Evolutionary conservation across 2,329 filamentous ascomycete species (phyloP), one percentile per base, ranked within the genome.

Genomic region (Phoma sp.): DNA sequence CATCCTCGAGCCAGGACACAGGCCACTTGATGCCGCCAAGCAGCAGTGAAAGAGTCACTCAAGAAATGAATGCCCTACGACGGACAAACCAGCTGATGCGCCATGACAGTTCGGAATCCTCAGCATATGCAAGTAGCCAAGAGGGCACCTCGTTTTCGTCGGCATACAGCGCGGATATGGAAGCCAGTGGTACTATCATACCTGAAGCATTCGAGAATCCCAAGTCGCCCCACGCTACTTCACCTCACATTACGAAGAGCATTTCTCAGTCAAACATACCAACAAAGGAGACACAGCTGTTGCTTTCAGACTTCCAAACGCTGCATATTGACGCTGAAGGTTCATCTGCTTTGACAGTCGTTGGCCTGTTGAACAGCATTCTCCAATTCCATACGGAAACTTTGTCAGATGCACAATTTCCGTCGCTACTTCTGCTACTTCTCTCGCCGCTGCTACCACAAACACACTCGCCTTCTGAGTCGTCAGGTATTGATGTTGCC

Each of bases 371-470:
- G 39, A 72, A 70, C 35, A 74, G 75, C 56, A 71, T 78, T 32
- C 67, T 80, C 15, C 60, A 69, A 12, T 79, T 76, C 53, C 76
- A 81, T 57, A 76, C 78, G 17, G 62, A 61, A 9, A 71, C 68
- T 1, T 67, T 77, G 38, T 73, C 76, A 13, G 78, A 81, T 50
- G 77, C 77, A 8, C 82, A 84, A 62, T 77, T 80, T 36, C 74
- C 79, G 2, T 75, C 80, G 1, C 70, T 79, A 27, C 70, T 84
- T 3, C 63, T 83, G 12, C 71, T 82, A 6, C 73, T 82, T 15
- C 57, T 83, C 6, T 67, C 75, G 22, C 76, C 81, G 31, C 67
- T 82, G 56, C 69, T 82, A 27, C 75, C 79, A 21, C 74, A 73
- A 51, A 78, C 76, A 9, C 73, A 77, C 33, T 63, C 71, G 27